These are phyloP conservation scores for Tricladium varicosporioides DNA, from an alignment of 2,329 filamentous ascomycete species.

Conservation along the genomic window DNA sequence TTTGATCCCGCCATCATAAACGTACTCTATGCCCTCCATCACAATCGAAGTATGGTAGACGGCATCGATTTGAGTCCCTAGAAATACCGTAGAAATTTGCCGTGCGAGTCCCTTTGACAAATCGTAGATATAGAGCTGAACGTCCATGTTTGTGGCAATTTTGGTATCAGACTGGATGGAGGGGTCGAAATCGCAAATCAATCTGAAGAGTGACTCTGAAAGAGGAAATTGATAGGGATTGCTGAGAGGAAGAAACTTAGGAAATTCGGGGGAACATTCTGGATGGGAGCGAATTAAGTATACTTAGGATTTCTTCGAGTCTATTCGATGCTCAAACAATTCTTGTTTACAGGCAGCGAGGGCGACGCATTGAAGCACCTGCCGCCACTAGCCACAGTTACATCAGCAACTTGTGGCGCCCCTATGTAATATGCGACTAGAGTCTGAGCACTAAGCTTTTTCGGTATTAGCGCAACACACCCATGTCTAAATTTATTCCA, in stretches of 20 bases:
- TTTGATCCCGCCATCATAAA: slow-evolving; percentile 86
- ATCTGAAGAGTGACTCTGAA: neutral
- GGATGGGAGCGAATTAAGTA: neutral
- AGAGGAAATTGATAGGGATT: neutral
- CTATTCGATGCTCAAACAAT: slow-evolving; percentile 15
- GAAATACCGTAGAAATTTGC: slow-evolving; percentile 50
- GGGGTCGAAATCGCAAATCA: neutral
- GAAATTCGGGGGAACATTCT: neutral
- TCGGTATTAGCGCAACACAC: neutral
- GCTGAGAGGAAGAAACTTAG: neutral
- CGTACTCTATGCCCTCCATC: slow-evolving; percentile 80
- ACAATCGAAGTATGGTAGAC: slow-evolving; percentile 94
- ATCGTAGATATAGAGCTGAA: slow-evolving; percentile 77
- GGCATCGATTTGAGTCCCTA: slow-evolving; percentile 77
- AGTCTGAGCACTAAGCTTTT: neutral
- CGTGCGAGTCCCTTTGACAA: slow-evolving; percentile 58
- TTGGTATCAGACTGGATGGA: neutral
- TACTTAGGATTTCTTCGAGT: slow-evolving; percentile 13
- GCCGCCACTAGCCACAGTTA: neutral
- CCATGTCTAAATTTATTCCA: neutral
- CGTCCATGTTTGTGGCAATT: slow-evolving; percentile 56
- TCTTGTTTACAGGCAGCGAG: slow-evolving; percentile 10
- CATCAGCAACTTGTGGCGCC: neutral
- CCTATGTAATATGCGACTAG: neutral
- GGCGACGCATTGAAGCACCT: slow-evolving; percentile 11